Evolutionary conservation across 108 stramenopile species (phyloP), one percentile per base, ranked within the genome.

Genomic region (Skeletonema tropicum): DNA sequence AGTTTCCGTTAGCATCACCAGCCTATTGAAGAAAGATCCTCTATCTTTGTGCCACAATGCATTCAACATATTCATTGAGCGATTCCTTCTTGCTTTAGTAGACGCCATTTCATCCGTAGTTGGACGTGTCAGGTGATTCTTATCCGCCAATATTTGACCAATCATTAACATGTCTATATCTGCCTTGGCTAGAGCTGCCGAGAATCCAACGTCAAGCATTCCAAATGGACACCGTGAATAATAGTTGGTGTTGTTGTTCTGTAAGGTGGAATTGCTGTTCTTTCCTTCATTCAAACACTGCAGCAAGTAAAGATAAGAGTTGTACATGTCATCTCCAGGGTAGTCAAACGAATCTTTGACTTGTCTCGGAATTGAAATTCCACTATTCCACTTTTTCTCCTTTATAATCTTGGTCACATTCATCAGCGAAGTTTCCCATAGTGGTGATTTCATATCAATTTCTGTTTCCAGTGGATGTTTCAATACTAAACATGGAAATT

Each of bases 391-490:
- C 26, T 55, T 39, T 11, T 58, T 36, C 19, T 46, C 33, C 15
- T 36, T 45, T 5, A 83, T 65, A n/a, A 45, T 35, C 39, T 73
- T 49, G 35, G 71, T 71, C 11, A 82, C 61, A 55, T 68, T 69
- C 29, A 64, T 57, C 63, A 88, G 14, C 1, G 85, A 71, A 31
- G 17, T 41, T 11, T 59, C 45, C 84, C 80, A 85, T 15, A 85
- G 30, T 23, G 72, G 62, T 15, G 81, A 82, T 14, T 19, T 71
- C 76, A 57, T 68, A 29, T 71, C 83, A 46, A 80, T 61, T 49
- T 79, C 76, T 4, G 82, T 82, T 68, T 88, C 87, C 87, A 85
- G 80, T 2, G 87, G 87, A 66, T 88, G 87, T 13, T 57, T 45
- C 46, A 87, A 36, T 19, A 52, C 3, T 52, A 52, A n/a, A 6